A percentile compares a stretch with the other conserved stretches of the same genome.
phyloP scores from a whole-genome alignment of 306 rosid species.

The Citrullus mucosospermus region DNA sequence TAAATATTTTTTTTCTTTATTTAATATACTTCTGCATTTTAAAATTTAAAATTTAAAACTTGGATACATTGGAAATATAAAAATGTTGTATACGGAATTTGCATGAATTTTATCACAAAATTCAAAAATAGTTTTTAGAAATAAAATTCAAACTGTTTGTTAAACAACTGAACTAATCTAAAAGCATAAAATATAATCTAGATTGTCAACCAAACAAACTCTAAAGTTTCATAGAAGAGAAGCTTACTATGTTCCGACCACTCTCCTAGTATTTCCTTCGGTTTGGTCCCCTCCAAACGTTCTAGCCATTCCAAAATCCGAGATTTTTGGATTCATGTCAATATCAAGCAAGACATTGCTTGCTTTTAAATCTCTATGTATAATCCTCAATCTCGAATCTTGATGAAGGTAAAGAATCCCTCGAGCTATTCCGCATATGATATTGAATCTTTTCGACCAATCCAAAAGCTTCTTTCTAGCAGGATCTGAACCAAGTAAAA shows the following conservation, averaged over 20 bases:
- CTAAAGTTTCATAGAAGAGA: neutral
- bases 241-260: constrained; percentile 47
- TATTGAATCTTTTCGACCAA: constrained; percentile 33
- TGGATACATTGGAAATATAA: too few species aligned
- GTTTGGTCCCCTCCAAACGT: constrained; percentile 29
- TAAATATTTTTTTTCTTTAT: too few species aligned
- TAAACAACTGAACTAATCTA: too few species aligned
- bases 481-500: constrained; percentile 12
- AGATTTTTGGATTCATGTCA: constrained; percentile 46
- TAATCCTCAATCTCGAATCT: constrained; percentile 42
- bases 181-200: too few species aligned
- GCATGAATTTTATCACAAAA: too few species aligned
- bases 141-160: too few species aligned
- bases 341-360: constrained; percentile 38
- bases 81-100: too few species aligned
- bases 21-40: too few species aligned
- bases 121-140: too few species aligned
- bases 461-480: constrained; percentile 4
- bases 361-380: constrained; percentile 43
- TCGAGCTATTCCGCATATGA: constrained; percentile 34
- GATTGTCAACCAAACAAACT: too few species aligned
- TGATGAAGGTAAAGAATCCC: constrained; percentile 47
- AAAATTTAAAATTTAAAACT: too few species aligned
- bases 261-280: constrained; percentile 25
- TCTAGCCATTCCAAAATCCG: constrained; percentile 53